phyloP scores from a whole-genome alignment of 192 early-diverging fungal genomes.

The Allomyces javanicus region DNA sequence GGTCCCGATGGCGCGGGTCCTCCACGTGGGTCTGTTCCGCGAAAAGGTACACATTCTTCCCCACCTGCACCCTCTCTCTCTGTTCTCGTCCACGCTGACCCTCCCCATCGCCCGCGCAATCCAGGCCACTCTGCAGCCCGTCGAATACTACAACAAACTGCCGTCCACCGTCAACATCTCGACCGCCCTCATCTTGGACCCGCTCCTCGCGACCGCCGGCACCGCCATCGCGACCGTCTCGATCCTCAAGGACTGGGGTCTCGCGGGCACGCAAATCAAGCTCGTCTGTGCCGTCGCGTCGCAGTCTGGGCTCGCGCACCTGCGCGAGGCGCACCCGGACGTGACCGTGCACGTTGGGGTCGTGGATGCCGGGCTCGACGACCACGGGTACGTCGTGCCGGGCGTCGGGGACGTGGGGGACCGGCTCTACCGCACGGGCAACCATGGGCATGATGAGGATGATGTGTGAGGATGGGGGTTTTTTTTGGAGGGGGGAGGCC shows the following conservation, averaged over 20 bases:
- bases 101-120: not conserved
- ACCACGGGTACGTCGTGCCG: constrained; percentile 22
- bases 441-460: no score
- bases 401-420: constrained; percentile 49
- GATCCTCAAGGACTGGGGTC: constrained; percentile 64
- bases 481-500: no score
- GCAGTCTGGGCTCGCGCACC: constrained; percentile 11
- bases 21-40: constrained; percentile 62
- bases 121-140: constrained; percentile 52
- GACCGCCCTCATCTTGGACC: constrained; percentile 54
- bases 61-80: not conserved
- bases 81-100: not conserved
- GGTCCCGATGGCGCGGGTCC: constrained; percentile 46
- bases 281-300: constrained; percentile 45
- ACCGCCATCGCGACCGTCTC: constrained; percentile 57
- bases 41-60: constrained; percentile 30
- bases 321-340: constrained; percentile 23
- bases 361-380: constrained; percentile 34
- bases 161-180: constrained; percentile 45
- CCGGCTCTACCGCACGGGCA: constrained; percentile 30
- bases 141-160: constrained; percentile 87
- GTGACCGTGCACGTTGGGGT: constrained; percentile 31
- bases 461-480: no score
- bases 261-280: constrained; percentile 34
- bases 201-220: constrained; percentile 62